Evolutionary conservation across 345 rosid genomes (phyloP), one percentile per base, ranked within the genome.

Genomic region (Eucalyptus polyanthemos): DNA sequence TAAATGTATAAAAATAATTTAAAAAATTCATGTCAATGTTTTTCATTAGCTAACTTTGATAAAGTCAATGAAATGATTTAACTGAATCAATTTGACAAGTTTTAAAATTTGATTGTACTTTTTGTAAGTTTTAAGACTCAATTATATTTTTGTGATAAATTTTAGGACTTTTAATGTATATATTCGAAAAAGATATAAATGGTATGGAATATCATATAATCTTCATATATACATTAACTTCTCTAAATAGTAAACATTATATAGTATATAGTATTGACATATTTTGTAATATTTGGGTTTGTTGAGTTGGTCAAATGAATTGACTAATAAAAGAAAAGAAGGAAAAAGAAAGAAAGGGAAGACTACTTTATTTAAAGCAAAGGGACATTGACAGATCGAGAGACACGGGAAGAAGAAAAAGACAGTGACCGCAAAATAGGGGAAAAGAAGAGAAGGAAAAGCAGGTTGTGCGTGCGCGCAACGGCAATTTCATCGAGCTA

Each of bases 1-100:
- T 56, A 56, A 56, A 56, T 54, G 27, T 56, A 24, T 56, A 56
- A 22, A 56, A 24, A 0, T 56, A 56, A 56, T 24, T 56, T 56
- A 0, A 56, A 24, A 56, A 56, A 22, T 3, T 56, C 29, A 56
- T 9, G 12, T 56, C 12, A 22, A 56, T 53, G 11, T 24, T 56
- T 24, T 56, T 0, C 12, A 0, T 56, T 9, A 56, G 29, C 0
- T 24, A 56, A 56, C 27, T 22, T 56, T 0, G 6, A 56, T 4
- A 0, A 3, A 54, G 25, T 54, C 5, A 3, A 3, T 53, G 10
- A 0, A 53, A 19, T 10, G 16, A 54, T 21, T 54, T 17, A 0
- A 19, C 0, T 1, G 0, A 54, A 54, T 54, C 7, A 54, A 54
- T 54, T 54, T 8, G 58, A 54, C 2, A 54, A 54, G 2, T 54